phyloP scores from a whole-genome alignment of 305 asterid species.

The Withania somnifera region DNA sequence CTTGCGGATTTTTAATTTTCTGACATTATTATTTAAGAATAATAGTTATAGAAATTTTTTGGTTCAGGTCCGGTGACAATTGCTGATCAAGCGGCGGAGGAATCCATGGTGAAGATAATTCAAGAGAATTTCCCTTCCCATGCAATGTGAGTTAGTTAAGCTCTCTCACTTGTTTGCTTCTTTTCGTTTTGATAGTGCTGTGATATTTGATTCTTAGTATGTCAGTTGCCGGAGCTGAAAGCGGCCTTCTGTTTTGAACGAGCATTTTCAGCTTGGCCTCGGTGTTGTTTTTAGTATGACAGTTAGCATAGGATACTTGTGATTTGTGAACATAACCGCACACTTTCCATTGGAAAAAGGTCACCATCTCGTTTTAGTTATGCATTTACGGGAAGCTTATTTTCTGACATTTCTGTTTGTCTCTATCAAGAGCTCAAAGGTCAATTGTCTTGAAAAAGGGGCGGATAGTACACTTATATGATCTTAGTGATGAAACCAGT shows the following conservation, averaged over 20 bases:
- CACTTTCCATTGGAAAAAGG: neutral
- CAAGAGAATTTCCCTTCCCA: slow-evolving; percentile 68
- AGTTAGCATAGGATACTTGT: neutral
- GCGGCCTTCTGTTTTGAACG: neutral
- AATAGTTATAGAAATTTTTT: neutral
- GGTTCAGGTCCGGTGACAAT: slow-evolving; percentile 85
- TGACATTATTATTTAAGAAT: neutral
- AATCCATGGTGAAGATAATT: slow-evolving; percentile 68
- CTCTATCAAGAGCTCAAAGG: neutral
- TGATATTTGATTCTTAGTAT: neutral
- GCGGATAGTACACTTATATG: neutral
- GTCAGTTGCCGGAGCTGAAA: neutral
- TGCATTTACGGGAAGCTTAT: neutral
- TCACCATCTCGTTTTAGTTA: neutral
- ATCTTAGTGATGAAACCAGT: neutral
- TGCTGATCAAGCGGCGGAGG: slow-evolving; percentile 95
- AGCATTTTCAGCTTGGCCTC: neutral
- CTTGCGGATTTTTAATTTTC: neutral
- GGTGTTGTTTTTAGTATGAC: neutral
- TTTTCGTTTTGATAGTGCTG: neutral
- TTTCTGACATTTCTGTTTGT: neutral
- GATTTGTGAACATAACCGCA: neutral
- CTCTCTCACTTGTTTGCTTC: neutral
- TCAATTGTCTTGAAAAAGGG: neutral
- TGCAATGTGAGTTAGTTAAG: slow-evolving; percentile 52